Evolutionary conservation across 2,329 filamentous ascomycete genomes (phyloP), one percentile per base, ranked within the genome.

Genomic region (Trichoderma harzianum): DNA sequence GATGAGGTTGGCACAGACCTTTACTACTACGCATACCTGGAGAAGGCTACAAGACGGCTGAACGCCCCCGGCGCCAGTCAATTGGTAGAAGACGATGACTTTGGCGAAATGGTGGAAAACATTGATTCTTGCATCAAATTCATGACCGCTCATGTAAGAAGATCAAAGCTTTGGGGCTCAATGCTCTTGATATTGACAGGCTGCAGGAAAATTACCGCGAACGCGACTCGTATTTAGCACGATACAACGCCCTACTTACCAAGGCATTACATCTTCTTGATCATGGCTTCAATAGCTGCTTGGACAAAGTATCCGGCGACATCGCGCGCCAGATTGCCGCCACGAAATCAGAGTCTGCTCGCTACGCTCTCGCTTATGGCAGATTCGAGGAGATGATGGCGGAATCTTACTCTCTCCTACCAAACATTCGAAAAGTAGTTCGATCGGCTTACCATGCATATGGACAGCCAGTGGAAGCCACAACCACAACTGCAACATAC

Each of bases 11-110:
- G 93, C 30, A 92, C 93, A 28, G 97, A 98, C 76, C 85, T 98
- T n/a, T 91, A 95, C 78, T 98, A 97, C 82, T 99, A 99, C 80
- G 90, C 92, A 24, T 98, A 97, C 78, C 87, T 99, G 7, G 96
- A 99, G 74, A 94, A 92, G 61, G 94, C 95, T 73, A 97, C 94
- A 0, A 89, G 95, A 70, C 89, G 94, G 16, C 88, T 99, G 72
- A 98, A 98, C 84, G 95, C 95, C 0, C 95, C 96, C 0, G 94
- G 95, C 1, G 95, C 95, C 24, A 91, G 93, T 63, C 94, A 92
- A 71, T 86, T 97, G 70, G 95, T 98, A 18, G 92, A 95, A 60
- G 91, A 92, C 71, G 90, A 92, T 65, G 92, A 93, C 58, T 98
- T 98, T 78, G 90, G 92, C 2, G 93, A 97, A 68, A 97, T 98